A percentile compares a stretch with the other conserved stretches of the same genome.
Conservation (phyloP, 2,329 filamentous ascomycete species). For the Ilyonectria mors-panacis region DNA sequence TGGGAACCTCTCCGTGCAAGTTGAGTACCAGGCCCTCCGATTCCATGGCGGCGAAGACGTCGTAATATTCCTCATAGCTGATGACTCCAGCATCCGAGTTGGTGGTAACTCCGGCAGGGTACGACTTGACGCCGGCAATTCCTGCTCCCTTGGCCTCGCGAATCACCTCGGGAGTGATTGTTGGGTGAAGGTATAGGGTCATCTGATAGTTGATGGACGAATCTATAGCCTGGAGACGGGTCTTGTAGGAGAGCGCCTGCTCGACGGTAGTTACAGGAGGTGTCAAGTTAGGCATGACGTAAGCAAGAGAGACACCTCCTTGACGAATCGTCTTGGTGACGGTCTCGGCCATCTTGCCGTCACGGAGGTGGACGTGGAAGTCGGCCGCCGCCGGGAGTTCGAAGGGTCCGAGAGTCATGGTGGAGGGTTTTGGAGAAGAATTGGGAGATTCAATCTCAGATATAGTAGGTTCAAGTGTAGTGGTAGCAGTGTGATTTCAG, state of each 20-base stretch:
- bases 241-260: slow-evolving; percentile 76
- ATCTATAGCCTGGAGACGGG: slow-evolving; percentile 71
- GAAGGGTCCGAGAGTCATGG: slow-evolving; percentile 13
- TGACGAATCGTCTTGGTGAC: slow-evolving; percentile 66
- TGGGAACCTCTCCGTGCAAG: slow-evolving; percentile 89
- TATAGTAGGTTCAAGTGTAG: background rate
- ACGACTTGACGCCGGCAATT: slow-evolving; percentile 80
- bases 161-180: slow-evolving; percentile 78
- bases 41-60: slow-evolving; percentile 92
- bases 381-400: slow-evolving; percentile 77
- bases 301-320: slow-evolving; percentile 77
- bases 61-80: slow-evolving; percentile 79
- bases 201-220: slow-evolving; percentile 79
- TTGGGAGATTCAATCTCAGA: background rate
- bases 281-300: slow-evolving; percentile 56
- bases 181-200: slow-evolving; percentile 78
- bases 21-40: slow-evolving; percentile 87
- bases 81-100: slow-evolving; percentile 80
- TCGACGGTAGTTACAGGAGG: slow-evolving; percentile 40
- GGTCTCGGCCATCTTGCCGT: slow-evolving; percentile 75
- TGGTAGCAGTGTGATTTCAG: background rate
- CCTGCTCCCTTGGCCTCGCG: slow-evolving; percentile 80
- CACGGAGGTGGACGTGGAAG: slow-evolving; percentile 80
- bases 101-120: slow-evolving; percentile 75
- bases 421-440: background rate